Evolutionary conservation across 2,329 filamentous ascomycete species (phyloP).

Genomic region (Claviceps purpurea): DNA sequence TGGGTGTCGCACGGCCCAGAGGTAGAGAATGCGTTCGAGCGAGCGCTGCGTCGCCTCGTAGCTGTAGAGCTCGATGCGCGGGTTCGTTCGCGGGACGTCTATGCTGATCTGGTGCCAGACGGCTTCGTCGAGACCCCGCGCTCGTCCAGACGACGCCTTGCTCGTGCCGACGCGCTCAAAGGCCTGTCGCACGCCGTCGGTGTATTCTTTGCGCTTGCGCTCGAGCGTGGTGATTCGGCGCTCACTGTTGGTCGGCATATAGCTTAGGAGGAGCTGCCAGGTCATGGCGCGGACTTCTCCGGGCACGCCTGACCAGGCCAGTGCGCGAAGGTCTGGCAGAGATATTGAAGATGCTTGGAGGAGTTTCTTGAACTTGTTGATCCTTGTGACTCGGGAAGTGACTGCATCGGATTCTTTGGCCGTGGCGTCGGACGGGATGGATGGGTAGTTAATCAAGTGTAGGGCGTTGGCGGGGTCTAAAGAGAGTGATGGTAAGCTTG

Average conservation of each 20-base stretch:
- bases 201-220: slow-evolving; percentile 88
- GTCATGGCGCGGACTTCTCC: slow-evolving; percentile 95
- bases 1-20: slow-evolving; percentile 95
- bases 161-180: slow-evolving; percentile 51
- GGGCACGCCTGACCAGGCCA: slow-evolving; percentile 90
- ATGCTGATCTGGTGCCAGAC: slow-evolving; percentile 99
- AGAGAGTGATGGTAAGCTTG: background rate
- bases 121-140: slow-evolving; percentile 76
- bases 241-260: slow-evolving; percentile 93
- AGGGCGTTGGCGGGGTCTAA: slow-evolving; percentile 78
- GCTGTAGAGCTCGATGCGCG: slow-evolving; percentile 85
- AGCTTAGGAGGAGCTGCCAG: slow-evolving; percentile 93
- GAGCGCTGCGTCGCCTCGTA: slow-evolving; percentile 94
- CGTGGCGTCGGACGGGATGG: slow-evolving; percentile 57
- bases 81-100: slow-evolving; percentile 90
- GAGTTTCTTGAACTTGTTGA: slow-evolving; percentile 97
- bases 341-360: slow-evolving; percentile 85
- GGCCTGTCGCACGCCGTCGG: slow-evolving; percentile 72
- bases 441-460: slow-evolving; percentile 82
- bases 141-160: slow-evolving; percentile 27
- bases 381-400: slow-evolving; percentile 77
- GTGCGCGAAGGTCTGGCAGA: slow-evolving; percentile 65
- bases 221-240: slow-evolving; percentile 80
- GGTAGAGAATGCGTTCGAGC: slow-evolving; percentile 84
- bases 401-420: slow-evolving; percentile 78